Evolutionary conservation across 2,329 filamentous ascomycete genomes (phyloP).

Genomic region (Pestalotiopsis sp.): DNA sequence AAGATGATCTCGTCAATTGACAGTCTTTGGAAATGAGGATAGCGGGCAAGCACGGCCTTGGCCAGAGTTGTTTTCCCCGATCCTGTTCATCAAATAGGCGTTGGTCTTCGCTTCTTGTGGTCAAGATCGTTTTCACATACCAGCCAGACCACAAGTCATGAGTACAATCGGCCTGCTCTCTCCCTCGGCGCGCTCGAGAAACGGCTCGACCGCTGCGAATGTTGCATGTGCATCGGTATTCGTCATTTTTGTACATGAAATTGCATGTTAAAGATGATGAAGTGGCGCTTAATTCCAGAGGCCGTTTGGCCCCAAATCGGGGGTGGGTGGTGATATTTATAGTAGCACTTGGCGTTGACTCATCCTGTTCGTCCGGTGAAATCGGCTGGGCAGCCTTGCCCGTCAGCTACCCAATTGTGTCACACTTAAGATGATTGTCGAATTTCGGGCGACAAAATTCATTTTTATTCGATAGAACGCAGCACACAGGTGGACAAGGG

Average conservation of each 20-base stretch:
- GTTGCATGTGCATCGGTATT: neutral
- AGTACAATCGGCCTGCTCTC: constrained; percentile 26
- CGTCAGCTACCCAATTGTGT: too few species aligned
- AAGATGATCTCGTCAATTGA: constrained; percentile 26
- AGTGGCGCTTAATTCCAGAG: neutral
- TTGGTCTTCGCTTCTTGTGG: too few species aligned
- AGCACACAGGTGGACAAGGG: too few species aligned
- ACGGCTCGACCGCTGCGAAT: neutral
- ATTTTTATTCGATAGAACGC: too few species aligned
- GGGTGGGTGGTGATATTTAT: too few species aligned
- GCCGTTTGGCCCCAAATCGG: neutral
- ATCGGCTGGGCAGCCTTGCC: too few species aligned
- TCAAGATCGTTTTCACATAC: constrained; percentile 13
- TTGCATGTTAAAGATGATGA: neutral
- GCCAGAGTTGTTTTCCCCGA: constrained; percentile 30
- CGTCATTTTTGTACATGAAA: neutral
- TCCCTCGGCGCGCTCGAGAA: neutral
- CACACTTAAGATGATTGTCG: too few species aligned
- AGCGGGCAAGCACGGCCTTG: constrained; percentile 22
- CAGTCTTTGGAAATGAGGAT: constrained; percentile 25
- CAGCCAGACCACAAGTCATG: constrained; percentile 31
- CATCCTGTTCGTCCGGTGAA: too few species aligned
- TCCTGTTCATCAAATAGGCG: constrained; percentile 15
- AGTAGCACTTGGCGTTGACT: too few species aligned
- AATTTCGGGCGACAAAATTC: too few species aligned